Percentiles rank a stretch among this genome's conserved stretches.
Evolutionary conservation across 805 yeast genomes (phyloP).

Genomic region (Scheffersomyces ergatensis): DNA sequence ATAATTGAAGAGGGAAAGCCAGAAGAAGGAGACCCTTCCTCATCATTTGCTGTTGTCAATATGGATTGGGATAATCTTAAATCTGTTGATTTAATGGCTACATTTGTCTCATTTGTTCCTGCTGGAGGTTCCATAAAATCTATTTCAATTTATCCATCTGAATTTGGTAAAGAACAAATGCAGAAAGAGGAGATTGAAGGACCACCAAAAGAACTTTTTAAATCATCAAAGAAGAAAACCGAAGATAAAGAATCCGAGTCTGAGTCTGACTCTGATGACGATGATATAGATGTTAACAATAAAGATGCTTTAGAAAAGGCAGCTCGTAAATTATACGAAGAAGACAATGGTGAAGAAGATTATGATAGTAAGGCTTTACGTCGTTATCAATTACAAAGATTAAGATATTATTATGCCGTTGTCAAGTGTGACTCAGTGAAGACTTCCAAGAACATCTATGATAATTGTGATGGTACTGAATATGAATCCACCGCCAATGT

Average conservation of each 20-base stretch:
- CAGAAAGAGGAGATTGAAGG: constrained; percentile 87
- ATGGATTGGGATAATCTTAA: constrained; percentile 97
- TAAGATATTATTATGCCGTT: constrained; percentile 91
- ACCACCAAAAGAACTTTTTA: constrained; percentile 84
- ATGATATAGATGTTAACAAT: constrained; percentile 44
- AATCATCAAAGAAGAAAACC: constrained; percentile 33
- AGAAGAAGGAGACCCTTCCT: constrained; percentile 85
- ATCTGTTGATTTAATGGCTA: constrained; percentile 84
- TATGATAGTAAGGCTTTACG: constrained; percentile 82
- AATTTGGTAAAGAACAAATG: constrained; percentile 91
- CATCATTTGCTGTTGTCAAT: constrained; percentile 85
- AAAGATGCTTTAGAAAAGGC: constrained; percentile 53
- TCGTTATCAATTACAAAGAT: constrained; percentile 86
- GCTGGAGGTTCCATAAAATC: constrained; percentile 63
- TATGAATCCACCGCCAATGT: constrained; percentile 93
- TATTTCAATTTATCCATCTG: constrained; percentile 81
- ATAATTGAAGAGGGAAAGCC: constrained; percentile 60
- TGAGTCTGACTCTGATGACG: constrained; percentile 29
- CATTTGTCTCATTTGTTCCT: constrained; percentile 84
- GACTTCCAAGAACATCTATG: constrained; percentile 75
- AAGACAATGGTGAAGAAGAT: constrained; percentile 78
- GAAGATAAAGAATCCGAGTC: too few relatives aligned
- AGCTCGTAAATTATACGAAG: constrained; percentile 71
- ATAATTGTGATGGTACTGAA: constrained; percentile 91
- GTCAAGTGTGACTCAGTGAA: constrained; percentile 72